Conservation (phyloP, 1,139 yeast species). For the Hyphopichia fennica region DNA sequence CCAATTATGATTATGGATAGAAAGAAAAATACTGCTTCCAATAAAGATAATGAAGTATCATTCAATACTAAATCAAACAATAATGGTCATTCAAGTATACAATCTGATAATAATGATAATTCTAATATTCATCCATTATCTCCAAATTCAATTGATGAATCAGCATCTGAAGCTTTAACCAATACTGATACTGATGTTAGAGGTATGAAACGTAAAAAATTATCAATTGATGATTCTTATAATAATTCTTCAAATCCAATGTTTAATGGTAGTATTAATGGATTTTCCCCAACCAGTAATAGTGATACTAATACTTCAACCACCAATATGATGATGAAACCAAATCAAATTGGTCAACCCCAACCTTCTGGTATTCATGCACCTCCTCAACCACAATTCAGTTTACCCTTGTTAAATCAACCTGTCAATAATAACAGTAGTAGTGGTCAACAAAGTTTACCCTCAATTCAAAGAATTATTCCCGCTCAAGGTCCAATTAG, state of each 20-base stretch:
- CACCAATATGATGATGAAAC: slow-evolving; percentile 15
- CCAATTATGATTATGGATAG: slow-evolving; percentile 92
- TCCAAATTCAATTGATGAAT: slow-evolving; percentile 67
- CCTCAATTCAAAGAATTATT: slow-evolving; percentile 77
- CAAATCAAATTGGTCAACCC: slow-evolving; percentile 8
- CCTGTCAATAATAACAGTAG: slow-evolving; percentile 6
- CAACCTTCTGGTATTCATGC: slow-evolving; percentile 5
- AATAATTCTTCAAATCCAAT: slow-evolving; percentile 41
- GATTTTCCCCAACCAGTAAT: slow-evolving; percentile 46
- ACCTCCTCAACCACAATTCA: slow-evolving; percentile 9
- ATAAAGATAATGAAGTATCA: slow-evolving; percentile 2
- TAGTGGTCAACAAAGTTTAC: slow-evolving; percentile 23
- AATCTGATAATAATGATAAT: slow-evolving; percentile 11
- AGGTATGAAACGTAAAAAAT: slow-evolving; percentile 41
- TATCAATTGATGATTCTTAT: slow-evolving; percentile 45
- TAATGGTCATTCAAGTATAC: background rate
- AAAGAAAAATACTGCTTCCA: slow-evolving; percentile 56
- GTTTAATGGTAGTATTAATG: slow-evolving; percentile 44
- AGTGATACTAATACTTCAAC: slow-evolving; percentile 47
- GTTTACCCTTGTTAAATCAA: slow-evolving; percentile 16
- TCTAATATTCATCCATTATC: slow-evolving; percentile 41
- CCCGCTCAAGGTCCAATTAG: slow-evolving; percentile 94
- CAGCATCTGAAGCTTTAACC: slow-evolving; percentile 58
- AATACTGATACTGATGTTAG: slow-evolving; percentile 39
- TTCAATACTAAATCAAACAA: background rate